phyloP scores from a whole-genome alignment of 139 green algal genomes.

The Trebouxia sp. region DNA sequence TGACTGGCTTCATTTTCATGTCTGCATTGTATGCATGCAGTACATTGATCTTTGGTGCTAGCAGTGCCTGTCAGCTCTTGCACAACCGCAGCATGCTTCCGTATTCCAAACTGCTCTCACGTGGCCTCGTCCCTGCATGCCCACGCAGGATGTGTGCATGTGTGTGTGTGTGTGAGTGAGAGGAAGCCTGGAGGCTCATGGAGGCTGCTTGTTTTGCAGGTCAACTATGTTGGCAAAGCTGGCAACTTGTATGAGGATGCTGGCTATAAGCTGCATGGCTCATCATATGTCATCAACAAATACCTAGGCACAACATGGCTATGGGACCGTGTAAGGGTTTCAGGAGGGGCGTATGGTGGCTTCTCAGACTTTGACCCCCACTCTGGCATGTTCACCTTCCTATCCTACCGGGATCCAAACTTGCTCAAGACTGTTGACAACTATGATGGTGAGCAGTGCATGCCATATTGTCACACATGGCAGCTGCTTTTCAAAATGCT shows the following conservation, averaged over 20 bases:
- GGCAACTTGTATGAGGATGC: slow-evolving; percentile 94
- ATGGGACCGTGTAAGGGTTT: slow-evolving; percentile 88
- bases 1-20: too few relatives aligned
- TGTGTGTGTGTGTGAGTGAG: too few relatives aligned
- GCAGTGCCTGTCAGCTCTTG: too few relatives aligned
- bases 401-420: slow-evolving; percentile 97
- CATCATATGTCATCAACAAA: slow-evolving; percentile 96
- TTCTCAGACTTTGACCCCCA: slow-evolving; percentile 98
- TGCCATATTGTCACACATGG: too few relatives aligned
- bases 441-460: slow-evolving; percentile 49
- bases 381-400: slow-evolving; percentile 87
- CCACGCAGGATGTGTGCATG: too few relatives aligned
- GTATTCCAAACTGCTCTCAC: too few relatives aligned
- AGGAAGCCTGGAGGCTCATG: neutral
- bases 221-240: slow-evolving; percentile 99
- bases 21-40: too few relatives aligned
- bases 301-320: slow-evolving; percentile 94
- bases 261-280: slow-evolving; percentile 90
- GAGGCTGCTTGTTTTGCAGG: slow-evolving; percentile 59
- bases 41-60: too few relatives aligned
- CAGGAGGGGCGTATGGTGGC: slow-evolving; percentile 96
- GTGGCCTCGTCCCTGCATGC: too few relatives aligned
- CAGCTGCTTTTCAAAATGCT: too few relatives aligned
- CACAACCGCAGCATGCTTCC: too few relatives aligned
- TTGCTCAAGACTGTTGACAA: slow-evolving; percentile 88